Base-by-base conservation (phyloP, 371 early-diverging fungal genomes). In the Dichotomocladium elegans region DNA sequence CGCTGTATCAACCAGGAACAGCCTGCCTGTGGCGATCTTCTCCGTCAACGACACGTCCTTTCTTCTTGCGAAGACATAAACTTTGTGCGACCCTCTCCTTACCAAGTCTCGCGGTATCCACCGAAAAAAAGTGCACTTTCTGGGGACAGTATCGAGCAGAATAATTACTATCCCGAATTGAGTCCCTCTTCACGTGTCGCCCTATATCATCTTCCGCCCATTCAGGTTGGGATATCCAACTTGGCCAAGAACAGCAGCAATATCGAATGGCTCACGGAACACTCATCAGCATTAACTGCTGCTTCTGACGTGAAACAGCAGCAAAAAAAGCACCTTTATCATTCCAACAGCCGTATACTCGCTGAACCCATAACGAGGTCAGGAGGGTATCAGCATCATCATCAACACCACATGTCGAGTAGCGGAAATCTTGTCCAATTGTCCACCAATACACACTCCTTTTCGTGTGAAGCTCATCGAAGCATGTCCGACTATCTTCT, bases 161-260 rank as follows among this genome's bases (percentile, higher is more conserved):
- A 35, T 35, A 37, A 35, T 24, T n/a, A 29, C 31, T 17, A 35
- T 48, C 35, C 49, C 49, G 37, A 48, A 35, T 21, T 35, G 35
- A 48, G 49, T n/a, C 4, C 49, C 15, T 14, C 49, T 33, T 48
- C 49, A 48, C 49, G 49, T 48, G 49, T 21, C 35, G 31, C 22
- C 34, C 49, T 26, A 33, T 48, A 21, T 35, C 49, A 48, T 33
- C 34, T 48, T 10, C 35, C 49, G 34, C 49, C 49, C n/a, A 48
- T 48, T 48, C 21, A 21, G 31, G 31, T 35, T 34, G 31, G 26
- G 49, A 48, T 26, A 5, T 35, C 31, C 14, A 28, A 26, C 14
- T 21, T 35, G 31, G 4, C 49, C 49, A 48, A 48, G 24, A n/a
- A 34, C n/a, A 15, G 17, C 33, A 35, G 31, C 49, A 12, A n/a